These are phyloP conservation scores for Esteya vermicola DNA, from an alignment of 2,329 filamentous ascomycete species.

Conservation along the genomic window DNA sequence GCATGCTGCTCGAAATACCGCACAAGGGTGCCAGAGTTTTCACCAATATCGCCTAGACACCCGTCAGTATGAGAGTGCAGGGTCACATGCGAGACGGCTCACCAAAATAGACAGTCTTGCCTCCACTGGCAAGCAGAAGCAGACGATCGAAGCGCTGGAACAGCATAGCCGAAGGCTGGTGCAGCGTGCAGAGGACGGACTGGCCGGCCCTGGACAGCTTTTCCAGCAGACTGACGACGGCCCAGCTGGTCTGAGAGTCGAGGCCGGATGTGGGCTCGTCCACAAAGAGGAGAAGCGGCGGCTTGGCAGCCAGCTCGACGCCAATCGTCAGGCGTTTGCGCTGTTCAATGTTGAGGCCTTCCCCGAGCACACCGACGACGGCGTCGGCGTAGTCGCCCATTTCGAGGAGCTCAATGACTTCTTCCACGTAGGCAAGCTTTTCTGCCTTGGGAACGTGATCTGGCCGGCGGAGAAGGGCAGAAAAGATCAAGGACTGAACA, in stretches of 20 bases:
- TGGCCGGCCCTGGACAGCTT: slow-evolving; percentile 8
- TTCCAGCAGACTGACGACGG: slow-evolving; percentile 60
- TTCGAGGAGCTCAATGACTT: slow-evolving; percentile 83
- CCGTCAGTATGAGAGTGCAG: too few species aligned
- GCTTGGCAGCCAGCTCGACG: slow-evolving; percentile 89
- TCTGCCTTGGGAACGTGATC: slow-evolving; percentile 56
- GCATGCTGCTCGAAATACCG: neutral
- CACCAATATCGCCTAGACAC: neutral
- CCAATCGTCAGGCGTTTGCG: slow-evolving; percentile 69
- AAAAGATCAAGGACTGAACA: slow-evolving; percentile 76
- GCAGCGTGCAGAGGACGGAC: slow-evolving; percentile 1
- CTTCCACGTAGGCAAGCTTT: slow-evolving; percentile 76
- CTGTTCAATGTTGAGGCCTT: slow-evolving; percentile 62
- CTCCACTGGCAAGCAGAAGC: neutral
- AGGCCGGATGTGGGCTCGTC: slow-evolving; percentile 91
- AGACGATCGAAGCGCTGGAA: slow-evolving; percentile 1
- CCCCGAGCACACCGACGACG: slow-evolving; percentile 76
- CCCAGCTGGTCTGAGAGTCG: slow-evolving; percentile 86
- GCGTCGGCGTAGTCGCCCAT: slow-evolving; percentile 86
- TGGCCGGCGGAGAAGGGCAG: slow-evolving; percentile 72
- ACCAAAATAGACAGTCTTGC: neutral
- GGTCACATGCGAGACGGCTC: too few species aligned
- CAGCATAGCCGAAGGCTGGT: slow-evolving; percentile 2
- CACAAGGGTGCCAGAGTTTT: neutral
- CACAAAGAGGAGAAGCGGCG: slow-evolving; percentile 67